Conservation (phyloP, 2,329 filamentous ascomycete genomes). For the Colletotrichum noveboracense region DNA sequence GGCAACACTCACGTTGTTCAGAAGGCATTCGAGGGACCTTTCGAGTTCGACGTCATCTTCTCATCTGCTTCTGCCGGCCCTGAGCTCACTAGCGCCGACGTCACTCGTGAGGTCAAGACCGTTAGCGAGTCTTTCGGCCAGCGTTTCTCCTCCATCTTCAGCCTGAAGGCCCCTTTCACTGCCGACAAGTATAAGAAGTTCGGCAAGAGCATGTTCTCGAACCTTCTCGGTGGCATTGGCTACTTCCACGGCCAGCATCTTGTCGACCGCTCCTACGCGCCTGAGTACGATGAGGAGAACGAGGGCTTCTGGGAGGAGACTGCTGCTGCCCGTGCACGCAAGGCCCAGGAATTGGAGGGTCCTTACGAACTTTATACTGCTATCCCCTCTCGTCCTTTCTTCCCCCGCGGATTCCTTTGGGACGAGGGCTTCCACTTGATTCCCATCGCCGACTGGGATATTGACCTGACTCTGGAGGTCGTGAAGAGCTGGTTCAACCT, state of each 20-base stretch:
- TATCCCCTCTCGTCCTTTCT: constrained; percentile 93
- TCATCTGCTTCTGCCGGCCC: constrained; percentile 60
- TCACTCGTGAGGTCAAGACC: constrained; percentile 73
- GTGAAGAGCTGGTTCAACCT: constrained; percentile 95
- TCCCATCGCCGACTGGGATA: constrained; percentile 92
- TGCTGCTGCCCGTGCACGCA: constrained; percentile 75
- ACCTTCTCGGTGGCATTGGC: constrained; percentile 90
- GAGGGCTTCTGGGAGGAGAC: constrained; percentile 96
- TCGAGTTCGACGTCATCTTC: constrained; percentile 93
- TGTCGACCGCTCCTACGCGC: constrained; percentile 88
- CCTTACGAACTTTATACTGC: constrained; percentile 90
- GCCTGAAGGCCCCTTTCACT: constrained; percentile 77
- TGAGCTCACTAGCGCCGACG: constrained; percentile 61
- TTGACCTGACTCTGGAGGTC: constrained; percentile 85
- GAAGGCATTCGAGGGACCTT: constrained; percentile 87
- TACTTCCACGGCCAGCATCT: constrained; percentile 92
- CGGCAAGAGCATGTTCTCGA: constrained; percentile 90
- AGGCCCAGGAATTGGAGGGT: constrained; percentile 73
- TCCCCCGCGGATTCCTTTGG: constrained; percentile 96
- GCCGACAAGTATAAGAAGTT: constrained; percentile 77
- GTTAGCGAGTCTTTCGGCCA: constrained; percentile 73
- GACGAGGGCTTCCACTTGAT: constrained; percentile 97
- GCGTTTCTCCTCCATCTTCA: constrained; percentile 75
- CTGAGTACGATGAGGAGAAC: constrained; percentile 92
- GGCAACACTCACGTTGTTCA: constrained; percentile 91